Base-by-base conservation (phyloP, 768 basidiomycete species). In the Lanmaoa rubissima region DNA sequence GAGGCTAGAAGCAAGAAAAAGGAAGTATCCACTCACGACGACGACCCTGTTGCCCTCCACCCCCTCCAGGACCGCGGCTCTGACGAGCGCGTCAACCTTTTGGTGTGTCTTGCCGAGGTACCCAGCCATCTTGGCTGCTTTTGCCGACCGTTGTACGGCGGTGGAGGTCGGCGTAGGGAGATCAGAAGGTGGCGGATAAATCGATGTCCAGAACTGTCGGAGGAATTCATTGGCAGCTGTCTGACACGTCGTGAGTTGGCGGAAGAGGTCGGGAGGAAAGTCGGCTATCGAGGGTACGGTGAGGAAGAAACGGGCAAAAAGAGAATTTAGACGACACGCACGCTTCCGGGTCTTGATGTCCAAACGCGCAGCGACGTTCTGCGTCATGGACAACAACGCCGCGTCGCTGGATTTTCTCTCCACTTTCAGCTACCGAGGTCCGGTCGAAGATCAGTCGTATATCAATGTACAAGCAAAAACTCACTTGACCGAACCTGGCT, bases 161-260 rank as follows among this genome's bases (percentile, higher is more conserved):
- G 85, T 86, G 2, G 76, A 74, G 3, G 75, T 75, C 3, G 82
- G 69, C 0, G 80, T 77, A 52, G 81, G 80, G 17, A 76, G 64
- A 48, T 90, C 90, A 17, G 79, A 75, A 1, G 80, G 72, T 7
- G 88, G 84, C 6, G 94, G 95, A 60, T 93, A 89, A 48, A 90
- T 82, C 2, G 93, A 83, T 2, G 87, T 81, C 94, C 95, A 98
- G 69, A 94, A 98, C 69, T 98, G 97, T 31, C 96, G 86, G 14
- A 99, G 78, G 70, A 98, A 97, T 69, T 99, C 97, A 65, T 93
- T 94, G 12, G 95, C 88, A 4, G 95, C 89, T 1, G 92, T 92
- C 67, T 97, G 94, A 65, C 91, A 93, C 0, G 90, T 90, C 17
- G 83, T 85, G 83, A 98, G 88, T 74, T 94, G 87, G 53, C 84